A percentile compares a stretch with the other conserved stretches of the same genome.
Evolutionary conservation across 805 yeast species (phyloP).

Genomic region (Pichia nakasei): DNA sequence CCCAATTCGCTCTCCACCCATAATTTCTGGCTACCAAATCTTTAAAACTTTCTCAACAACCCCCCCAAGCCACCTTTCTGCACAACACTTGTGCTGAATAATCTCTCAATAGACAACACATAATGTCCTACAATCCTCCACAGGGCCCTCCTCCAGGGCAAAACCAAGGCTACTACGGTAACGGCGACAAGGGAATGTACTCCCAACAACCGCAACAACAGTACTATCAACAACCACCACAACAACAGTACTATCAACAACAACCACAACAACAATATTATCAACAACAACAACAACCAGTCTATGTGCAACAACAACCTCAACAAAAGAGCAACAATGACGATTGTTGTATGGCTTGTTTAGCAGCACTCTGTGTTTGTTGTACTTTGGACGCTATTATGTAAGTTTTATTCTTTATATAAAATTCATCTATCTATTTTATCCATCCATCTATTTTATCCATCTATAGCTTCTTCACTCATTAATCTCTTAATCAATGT

Average conservation of each 20-base stretch:
- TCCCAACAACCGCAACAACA: constrained; percentile 24
- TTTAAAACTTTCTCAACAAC: no score
- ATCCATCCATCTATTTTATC: not conserved
- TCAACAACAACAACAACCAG: constrained; percentile 41
- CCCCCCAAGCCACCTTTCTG: no score
- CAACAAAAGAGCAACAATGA: constrained; percentile 29
- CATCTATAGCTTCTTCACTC: no score
- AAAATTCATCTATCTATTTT: no score
- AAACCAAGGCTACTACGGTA: constrained; percentile 23
- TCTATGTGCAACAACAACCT: constrained; percentile 46
- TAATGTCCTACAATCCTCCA: constrained; percentile 10
- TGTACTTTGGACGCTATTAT: constrained; percentile 45
- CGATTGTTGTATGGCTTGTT: constrained; percentile 44
- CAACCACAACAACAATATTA: constrained; percentile 24
- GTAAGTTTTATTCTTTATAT: constrained; percentile 13
- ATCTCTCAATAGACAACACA: no score
- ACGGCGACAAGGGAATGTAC: constrained; percentile 10
- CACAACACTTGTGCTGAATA: no score
- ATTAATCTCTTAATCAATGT: no score
- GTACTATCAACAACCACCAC: constrained; percentile 16
- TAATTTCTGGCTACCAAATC: no score
- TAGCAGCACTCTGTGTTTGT: constrained; percentile 48
- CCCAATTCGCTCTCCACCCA: no score
- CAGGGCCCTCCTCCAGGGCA: constrained; percentile 11
- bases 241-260: constrained; percentile 27